Evolutionary conservation across 768 basidiomycete genomes (phyloP).

Genomic region (Wakefieldia striispora): DNA sequence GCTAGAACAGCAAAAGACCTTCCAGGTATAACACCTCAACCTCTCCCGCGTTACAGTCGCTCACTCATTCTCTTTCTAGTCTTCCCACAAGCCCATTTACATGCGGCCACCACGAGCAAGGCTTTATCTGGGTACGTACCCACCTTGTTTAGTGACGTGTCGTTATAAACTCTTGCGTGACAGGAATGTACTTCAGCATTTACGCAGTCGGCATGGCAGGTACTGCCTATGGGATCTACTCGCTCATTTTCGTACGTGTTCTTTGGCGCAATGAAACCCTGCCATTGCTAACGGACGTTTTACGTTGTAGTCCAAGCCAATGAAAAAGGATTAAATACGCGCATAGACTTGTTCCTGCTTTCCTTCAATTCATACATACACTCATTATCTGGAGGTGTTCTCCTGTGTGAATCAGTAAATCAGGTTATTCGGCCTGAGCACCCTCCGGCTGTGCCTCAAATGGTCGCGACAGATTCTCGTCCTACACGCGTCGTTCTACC

Average conservation of each 20-base stretch:
- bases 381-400: slow-evolving; percentile 4
- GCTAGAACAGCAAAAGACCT: slow-evolving; percentile 59
- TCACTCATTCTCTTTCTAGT: slow-evolving; percentile 16
- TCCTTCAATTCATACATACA: slow-evolving; percentile 16
- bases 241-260: slow-evolving; percentile 45
- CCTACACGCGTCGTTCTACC: not conserved
- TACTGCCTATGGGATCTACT: slow-evolving; percentile 48
- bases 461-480: not conserved
- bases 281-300: not conserved
- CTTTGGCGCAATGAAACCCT: not conserved
- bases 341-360: slow-evolving; percentile 15
- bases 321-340: slow-evolving; percentile 22
- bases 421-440: not conserved
- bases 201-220: slow-evolving; percentile 56
- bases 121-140: slow-evolving; percentile 58
- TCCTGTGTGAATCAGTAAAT: not conserved
- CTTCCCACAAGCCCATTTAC: slow-evolving; percentile 52
- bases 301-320: slow-evolving; percentile 28
- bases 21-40: slow-evolving; percentile 50
- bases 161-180: not conserved
- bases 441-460: not conserved
- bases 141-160: too few relatives aligned
- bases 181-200: slow-evolving; percentile 54
- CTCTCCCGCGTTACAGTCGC: not conserved
- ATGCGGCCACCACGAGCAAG: slow-evolving; percentile 58